Base-by-base conservation (phyloP, 108 stramenopile genomes). In the Chaetoceros tenuissimus region DNA sequence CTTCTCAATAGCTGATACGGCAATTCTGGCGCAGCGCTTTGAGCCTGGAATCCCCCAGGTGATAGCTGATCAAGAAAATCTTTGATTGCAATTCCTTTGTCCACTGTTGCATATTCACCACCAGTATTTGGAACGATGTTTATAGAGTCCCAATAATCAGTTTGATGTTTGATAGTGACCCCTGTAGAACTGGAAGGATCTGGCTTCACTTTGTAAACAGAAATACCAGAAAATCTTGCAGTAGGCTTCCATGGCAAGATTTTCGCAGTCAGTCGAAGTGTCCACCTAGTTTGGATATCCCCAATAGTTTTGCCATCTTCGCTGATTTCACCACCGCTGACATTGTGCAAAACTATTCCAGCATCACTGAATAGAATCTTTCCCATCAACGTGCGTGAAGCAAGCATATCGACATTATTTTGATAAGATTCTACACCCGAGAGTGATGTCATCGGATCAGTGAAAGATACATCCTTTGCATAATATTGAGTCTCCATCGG, bases 121-220 rank as follows among this genome's bases (percentile, higher is more conserved):
- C 60, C 71, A 23, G 63, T 51, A 3, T 58, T 46, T 0, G 60
- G 48, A 51, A 50, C 30, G 24, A 95, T 72, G 55, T 97, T 94
- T 72, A 97, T 91, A 13, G 80, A 83, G 64, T 97, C 96, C 96
- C 96, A 97, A 64, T 84, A 97, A 73, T 97, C 96, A 23, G 59
- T 78, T 73, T 97, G 96, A 22, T 73, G 73, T 21, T 58, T 46
- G 28, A 94, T 77, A 18, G 62, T 47, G 17, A 89, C 75, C 28
- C 86, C 86, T 51, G 75, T 63, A 8, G 56, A 31, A 7, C 72
- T 79, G 46, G 72, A 77, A 0, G 57, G 26, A 2, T 48, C 53
- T 16, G 64, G 57, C 60, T 70, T 54, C 0, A 95, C 74, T 48
- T 84, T 67, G 64, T 97, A 97, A 2, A 84, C 86, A n/a, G 87